These are phyloP conservation scores for Capsella bursapastoris DNA, from an alignment of 345 rosid species.

Conservation along the genomic window DNA sequence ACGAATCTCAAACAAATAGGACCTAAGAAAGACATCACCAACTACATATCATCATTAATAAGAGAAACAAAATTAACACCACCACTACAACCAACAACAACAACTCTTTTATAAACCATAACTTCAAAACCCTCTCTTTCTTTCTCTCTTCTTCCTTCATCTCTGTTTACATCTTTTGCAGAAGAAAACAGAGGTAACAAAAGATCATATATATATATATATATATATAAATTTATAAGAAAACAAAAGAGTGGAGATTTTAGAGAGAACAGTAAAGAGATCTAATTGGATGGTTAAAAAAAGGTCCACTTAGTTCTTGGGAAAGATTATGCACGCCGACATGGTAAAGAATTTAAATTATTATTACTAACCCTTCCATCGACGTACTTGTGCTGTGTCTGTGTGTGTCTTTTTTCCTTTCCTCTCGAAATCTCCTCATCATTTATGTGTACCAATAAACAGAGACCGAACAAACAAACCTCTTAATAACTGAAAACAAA, in stretches of 20 bases:
- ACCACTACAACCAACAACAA: not conserved
- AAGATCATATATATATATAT: not conserved
- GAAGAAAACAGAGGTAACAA: slow-evolving; percentile 37
- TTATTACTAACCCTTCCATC: slow-evolving; percentile 27
- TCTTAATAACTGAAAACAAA: slow-evolving; percentile 29
- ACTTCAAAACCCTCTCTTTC: slow-evolving; percentile 2
- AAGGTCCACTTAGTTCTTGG: slow-evolving; percentile 50
- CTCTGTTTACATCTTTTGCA: slow-evolving; percentile 8
- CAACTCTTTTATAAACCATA: slow-evolving; percentile 21
- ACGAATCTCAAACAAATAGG: slow-evolving; percentile 35
- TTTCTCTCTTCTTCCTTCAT: not conserved
- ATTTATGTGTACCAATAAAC: slow-evolving; percentile 34
- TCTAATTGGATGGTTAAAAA: slow-evolving; percentile 41
- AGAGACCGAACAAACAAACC: slow-evolving; percentile 33
- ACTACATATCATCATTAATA: slow-evolving; percentile 31
- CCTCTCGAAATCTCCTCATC: slow-evolving; percentile 21
- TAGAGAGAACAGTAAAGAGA: slow-evolving; percentile 32
- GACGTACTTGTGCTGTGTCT: slow-evolving; percentile 34
- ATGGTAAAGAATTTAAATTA: slow-evolving; percentile 31
- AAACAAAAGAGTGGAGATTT: slow-evolving; percentile 14
- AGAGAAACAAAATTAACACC: slow-evolving; percentile 23
- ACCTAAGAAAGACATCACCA: slow-evolving; percentile 39
- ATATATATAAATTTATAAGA: too few relatives aligned
- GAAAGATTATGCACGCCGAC: slow-evolving; percentile 52
- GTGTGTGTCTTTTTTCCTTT: slow-evolving; percentile 10